Percentiles rank a stretch among this genome's conserved stretches.
Conservation (phyloP, 2,329 filamentous ascomycete species). For the Botrytis hyacinthi region DNA sequence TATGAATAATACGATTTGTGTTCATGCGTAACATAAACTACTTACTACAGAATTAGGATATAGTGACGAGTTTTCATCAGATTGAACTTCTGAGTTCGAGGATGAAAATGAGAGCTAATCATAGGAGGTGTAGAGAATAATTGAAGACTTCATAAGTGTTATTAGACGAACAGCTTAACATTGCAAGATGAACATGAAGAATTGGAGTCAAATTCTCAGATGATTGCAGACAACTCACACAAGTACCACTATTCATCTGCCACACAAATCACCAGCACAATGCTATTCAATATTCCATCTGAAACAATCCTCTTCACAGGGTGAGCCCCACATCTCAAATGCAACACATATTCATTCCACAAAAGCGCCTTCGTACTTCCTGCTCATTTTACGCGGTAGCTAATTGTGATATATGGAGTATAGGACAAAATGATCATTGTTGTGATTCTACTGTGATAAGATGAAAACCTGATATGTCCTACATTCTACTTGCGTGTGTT, state of each 20-base stretch:
- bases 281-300: background rate
- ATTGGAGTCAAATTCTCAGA: background rate
- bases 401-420: too few species aligned
- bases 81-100: background rate
- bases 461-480: background rate
- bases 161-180: background rate
- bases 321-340: background rate
- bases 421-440: too few species aligned
- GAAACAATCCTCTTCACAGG: background rate
- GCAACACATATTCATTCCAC: background rate
- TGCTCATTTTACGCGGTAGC: too few species aligned
- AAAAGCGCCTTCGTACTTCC: background rate
- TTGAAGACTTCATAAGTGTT: background rate
- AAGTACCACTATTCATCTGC: too few species aligned
- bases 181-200: background rate
- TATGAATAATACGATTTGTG: background rate
- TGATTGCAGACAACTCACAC: background rate
- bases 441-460: background rate
- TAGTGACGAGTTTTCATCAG: background rate
- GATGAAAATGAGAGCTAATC: too few species aligned
- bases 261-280: background rate
- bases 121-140: background rate
- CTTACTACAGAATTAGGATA: background rate
- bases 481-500: too few species aligned
- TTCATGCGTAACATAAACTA: background rate